phyloP scores from a whole-genome alignment of 106 monocot genomes.

The Vanilla planifolia region DNA sequence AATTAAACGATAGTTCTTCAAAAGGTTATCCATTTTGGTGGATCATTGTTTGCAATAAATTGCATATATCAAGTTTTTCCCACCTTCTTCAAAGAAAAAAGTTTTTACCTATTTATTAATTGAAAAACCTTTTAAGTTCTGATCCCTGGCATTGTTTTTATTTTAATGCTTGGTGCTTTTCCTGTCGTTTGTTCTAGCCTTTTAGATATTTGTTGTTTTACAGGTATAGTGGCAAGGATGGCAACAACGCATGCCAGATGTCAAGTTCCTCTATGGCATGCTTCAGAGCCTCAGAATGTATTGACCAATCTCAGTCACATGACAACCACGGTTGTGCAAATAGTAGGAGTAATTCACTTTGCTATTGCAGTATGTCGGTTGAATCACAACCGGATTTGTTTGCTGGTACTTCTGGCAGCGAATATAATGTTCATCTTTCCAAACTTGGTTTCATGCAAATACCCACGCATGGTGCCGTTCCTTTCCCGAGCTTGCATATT shows the following conservation, averaged over 20 bases:
- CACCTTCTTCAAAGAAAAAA: too few species aligned
- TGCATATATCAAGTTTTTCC: too few species aligned
- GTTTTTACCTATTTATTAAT: too few species aligned
- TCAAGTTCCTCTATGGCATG: slow-evolving; percentile 20
- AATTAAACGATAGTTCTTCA: too few species aligned
- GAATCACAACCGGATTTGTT: neutral
- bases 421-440: slow-evolving; percentile 10
- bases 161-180: too few species aligned
- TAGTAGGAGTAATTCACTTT: slow-evolving; percentile 8
- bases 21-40: too few species aligned
- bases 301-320: slow-evolving; percentile 12
- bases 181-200: neutral
- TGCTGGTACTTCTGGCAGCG: slow-evolving; percentile 5
- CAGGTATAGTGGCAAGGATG: slow-evolving; percentile 48
- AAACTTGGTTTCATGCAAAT: slow-evolving; percentile 47
- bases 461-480: slow-evolving; percentile 40
- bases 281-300: slow-evolving; percentile 11
- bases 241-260: slow-evolving; percentile 14
- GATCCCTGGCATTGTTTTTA: too few species aligned
- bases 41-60: too few species aligned
- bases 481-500: slow-evolving; percentile 39
- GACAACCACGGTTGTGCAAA: neutral
- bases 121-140: too few species aligned
- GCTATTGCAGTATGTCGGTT: slow-evolving; percentile 9
- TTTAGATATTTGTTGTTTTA: slow-evolving; percentile 2